phyloP scores from a whole-genome alignment of 2,329 filamentous ascomycete species.

The Pezicula neosporulosa region DNA sequence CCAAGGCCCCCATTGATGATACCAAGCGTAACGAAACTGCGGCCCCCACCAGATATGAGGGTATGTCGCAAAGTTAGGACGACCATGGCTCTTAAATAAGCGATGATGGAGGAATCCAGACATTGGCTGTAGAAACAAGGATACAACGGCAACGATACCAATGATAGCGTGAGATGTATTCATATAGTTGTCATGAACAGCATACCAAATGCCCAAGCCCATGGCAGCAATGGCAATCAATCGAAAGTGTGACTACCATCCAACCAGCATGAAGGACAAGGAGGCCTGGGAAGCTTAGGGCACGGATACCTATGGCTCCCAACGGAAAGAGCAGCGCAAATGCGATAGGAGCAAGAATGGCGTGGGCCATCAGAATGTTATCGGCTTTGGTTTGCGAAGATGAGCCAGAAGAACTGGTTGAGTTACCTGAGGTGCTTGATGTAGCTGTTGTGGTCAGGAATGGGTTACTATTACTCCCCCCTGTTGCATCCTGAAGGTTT shows the following conservation, averaged over 20 bases:
- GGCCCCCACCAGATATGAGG: slow-evolving; percentile 58
- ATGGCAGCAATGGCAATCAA: slow-evolving; percentile 59
- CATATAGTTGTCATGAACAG: slow-evolving; percentile 5
- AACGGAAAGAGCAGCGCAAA: slow-evolving; percentile 57
- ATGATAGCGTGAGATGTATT: slow-evolving; percentile 45
- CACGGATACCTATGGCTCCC: slow-evolving; percentile 58
- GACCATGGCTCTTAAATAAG: slow-evolving; percentile 41
- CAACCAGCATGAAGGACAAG: slow-evolving; percentile 49
- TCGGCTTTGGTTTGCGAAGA: not conserved
- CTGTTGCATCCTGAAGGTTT: slow-evolving; percentile 44
- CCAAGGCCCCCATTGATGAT: slow-evolving; percentile 64
- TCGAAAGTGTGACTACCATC: slow-evolving; percentile 50
- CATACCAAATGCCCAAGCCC: slow-evolving; percentile 50
- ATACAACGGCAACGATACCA: slow-evolving; percentile 49
- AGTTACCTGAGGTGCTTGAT: not conserved
- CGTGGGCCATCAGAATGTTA: slow-evolving; percentile 39
- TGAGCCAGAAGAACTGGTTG: not conserved
- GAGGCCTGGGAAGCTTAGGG: slow-evolving; percentile 43
- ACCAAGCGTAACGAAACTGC: slow-evolving; percentile 52
- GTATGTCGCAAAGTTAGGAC: slow-evolving; percentile 46
- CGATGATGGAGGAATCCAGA: slow-evolving; percentile 56
- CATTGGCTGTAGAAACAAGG: slow-evolving; percentile 53
- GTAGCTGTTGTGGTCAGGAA: slow-evolving; percentile 11
- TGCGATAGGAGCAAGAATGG: slow-evolving; percentile 54
- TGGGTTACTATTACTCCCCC: slow-evolving; percentile 33